Evolutionary conservation across 2,329 filamentous ascomycete species (phyloP).

Genomic region (Colletotrichum tabaci): DNA sequence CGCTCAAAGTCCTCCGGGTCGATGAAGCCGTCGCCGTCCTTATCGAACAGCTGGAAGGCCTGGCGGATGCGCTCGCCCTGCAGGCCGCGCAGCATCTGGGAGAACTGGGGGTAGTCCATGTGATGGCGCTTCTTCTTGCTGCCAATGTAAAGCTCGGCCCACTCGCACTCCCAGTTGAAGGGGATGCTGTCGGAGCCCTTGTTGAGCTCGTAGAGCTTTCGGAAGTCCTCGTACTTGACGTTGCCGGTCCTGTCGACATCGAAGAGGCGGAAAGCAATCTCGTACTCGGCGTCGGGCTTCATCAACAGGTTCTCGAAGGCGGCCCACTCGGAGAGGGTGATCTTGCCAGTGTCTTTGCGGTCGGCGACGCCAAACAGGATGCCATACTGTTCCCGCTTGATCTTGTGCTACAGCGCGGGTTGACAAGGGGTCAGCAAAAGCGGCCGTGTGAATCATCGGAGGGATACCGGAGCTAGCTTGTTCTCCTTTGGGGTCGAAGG

Average conservation of each 20-base stretch:
- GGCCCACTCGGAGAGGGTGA: constrained; percentile 89
- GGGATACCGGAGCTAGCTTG: constrained; percentile 22
- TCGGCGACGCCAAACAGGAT: constrained; percentile 95
- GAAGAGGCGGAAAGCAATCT: constrained; percentile 97
- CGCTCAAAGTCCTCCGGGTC: constrained; percentile 95
- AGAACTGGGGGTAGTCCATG: constrained; percentile 96
- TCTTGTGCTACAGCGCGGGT: constrained; percentile 85
- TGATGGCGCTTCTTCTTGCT: constrained; percentile 89
- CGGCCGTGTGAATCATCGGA: constrained; percentile 27
- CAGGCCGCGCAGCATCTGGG: constrained; percentile 95
- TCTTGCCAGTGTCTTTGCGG: constrained; percentile 78
- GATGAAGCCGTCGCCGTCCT: constrained; percentile 93
- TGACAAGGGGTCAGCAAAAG: constrained; percentile 8
- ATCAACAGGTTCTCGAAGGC: constrained; percentile 93
- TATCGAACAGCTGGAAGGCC: constrained; percentile 93
- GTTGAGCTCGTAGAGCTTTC: constrained; percentile 87
- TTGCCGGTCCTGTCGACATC: constrained; percentile 86
- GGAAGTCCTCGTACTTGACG: constrained; percentile 92
- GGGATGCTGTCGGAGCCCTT: constrained; percentile 88
- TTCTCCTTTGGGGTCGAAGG: constrained; percentile 4
- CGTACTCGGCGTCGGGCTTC: constrained; percentile 98
- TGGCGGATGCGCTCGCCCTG: constrained; percentile 97
- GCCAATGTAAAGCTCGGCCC: constrained; percentile 95
- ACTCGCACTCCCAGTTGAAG: constrained; percentile 97
- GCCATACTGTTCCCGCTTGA: constrained; percentile 94